Percentiles rank a stretch among this genome's conserved stretches.
Evolutionary conservation across 768 basidiomycete species (phyloP).

Genomic region (Nidula microcarpa): DNA sequence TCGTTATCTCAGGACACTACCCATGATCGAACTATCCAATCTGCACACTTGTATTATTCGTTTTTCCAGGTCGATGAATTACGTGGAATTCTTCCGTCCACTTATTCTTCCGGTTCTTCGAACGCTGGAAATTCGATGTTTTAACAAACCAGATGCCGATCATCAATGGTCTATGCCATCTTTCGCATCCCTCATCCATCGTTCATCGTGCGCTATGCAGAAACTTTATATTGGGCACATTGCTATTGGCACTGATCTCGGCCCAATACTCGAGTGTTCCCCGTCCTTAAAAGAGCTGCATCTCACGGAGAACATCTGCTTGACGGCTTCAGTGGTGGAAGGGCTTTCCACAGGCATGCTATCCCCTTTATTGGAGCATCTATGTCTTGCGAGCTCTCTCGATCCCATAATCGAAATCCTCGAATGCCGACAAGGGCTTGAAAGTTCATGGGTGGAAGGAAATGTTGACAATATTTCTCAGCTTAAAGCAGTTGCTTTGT

Average conservation of each 20-base stretch:
- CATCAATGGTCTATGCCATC: not conserved
- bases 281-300: constrained; percentile 1
- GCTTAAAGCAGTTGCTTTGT: too few species aligned
- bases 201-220: constrained; percentile 5
- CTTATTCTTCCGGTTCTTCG: constrained; percentile 3
- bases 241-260: constrained; percentile 4
- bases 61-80: not conserved
- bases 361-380: not conserved
- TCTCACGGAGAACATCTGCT: constrained; percentile 3
- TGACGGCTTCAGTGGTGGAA: not conserved
- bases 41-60: not conserved
- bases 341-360: not conserved
- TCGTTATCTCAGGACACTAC: too few species aligned
- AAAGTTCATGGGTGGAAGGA: too few species aligned
- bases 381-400: not conserved
- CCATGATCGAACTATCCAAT: not conserved
- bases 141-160: constrained; percentile 3
- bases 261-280: not conserved
- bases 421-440: not conserved
- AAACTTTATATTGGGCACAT: constrained; percentile 4
- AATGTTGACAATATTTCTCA: too few species aligned
- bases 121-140: constrained; percentile 5
- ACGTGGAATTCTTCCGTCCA: constrained; percentile 5
- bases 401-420: not conserved
- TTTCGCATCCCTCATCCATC: constrained; percentile 2